phyloP scores from a whole-genome alignment of 805 yeast species.

The Danielia oregonensis region DNA sequence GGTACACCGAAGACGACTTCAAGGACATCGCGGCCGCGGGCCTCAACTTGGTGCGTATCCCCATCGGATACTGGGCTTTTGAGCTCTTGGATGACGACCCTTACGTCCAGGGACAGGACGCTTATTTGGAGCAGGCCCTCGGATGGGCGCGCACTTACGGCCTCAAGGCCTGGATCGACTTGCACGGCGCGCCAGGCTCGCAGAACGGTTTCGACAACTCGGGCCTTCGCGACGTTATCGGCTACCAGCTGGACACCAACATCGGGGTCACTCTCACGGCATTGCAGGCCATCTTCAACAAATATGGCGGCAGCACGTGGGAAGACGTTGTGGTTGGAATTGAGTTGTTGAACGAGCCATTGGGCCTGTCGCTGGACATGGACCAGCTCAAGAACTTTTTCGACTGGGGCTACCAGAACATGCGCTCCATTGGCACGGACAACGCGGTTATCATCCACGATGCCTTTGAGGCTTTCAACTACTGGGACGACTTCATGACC shows the following conservation, averaged over 20 bases:
- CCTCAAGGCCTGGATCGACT: constrained; percentile 82
- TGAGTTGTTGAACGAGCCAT: constrained; percentile 86
- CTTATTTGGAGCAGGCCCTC: constrained; percentile 71
- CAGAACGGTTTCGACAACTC: constrained; percentile 96
- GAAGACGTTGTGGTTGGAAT: constrained; percentile 77
- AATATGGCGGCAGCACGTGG: constrained; percentile 61
- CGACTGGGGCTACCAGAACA: constrained; percentile 56
- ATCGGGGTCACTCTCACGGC: constrained; percentile 48
- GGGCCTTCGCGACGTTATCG: constrained; percentile 62
- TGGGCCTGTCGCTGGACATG: constrained; percentile 66
- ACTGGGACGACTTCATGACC: constrained; percentile 57
- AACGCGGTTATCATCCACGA: constrained; percentile 74
- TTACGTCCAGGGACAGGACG: constrained; percentile 77
- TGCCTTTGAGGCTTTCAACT: constrained; percentile 59
- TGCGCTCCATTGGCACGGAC: constrained; percentile 47
- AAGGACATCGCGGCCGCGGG: constrained; percentile 56
- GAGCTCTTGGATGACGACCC: constrained; percentile 63
- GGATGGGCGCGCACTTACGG: constrained; percentile 64
- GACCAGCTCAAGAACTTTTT: constrained; percentile 56
- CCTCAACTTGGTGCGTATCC: constrained; percentile 81
- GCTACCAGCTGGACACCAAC: constrained; percentile 14
- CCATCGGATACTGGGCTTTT: constrained; percentile 96
- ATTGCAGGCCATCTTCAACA: constrained; percentile 49
- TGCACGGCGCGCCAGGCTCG: constrained; percentile 96
- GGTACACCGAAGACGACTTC: constrained; percentile 74